A percentile compares a stretch with the other conserved stretches of the same genome.
Evolutionary conservation across 2,329 filamentous ascomycete genomes (phyloP).

Genomic region (Graphiopsis chlorocephala): DNA sequence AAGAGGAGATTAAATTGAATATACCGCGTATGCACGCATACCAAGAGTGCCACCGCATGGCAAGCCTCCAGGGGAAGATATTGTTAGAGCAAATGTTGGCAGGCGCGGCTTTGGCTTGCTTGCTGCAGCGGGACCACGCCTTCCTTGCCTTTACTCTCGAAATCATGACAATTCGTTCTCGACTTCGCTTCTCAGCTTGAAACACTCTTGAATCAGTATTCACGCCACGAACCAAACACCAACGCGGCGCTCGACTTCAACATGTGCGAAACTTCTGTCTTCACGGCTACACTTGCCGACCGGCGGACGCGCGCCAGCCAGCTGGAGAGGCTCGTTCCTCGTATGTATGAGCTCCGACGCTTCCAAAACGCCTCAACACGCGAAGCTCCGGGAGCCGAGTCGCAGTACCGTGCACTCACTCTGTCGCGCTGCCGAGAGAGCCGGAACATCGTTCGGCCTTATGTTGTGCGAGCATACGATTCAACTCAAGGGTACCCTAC

Average conservation of each 20-base stretch:
- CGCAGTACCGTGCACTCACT: neutral
- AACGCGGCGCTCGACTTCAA: neutral
- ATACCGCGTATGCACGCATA: neutral
- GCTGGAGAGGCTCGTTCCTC: neutral
- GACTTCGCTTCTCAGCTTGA: neutral
- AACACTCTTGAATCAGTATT: neutral
- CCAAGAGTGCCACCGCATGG: neutral
- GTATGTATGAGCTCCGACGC: neutral
- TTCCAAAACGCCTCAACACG: neutral
- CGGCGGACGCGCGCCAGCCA: neutral
- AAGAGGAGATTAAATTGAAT: neutral
- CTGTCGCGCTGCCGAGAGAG: neutral
- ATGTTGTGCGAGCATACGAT: neutral
- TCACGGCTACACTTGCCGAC: neutral
- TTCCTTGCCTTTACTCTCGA: neutral
- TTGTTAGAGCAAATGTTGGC: neutral
- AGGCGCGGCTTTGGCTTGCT: neutral
- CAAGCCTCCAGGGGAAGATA: neutral
- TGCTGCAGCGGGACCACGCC: neutral
- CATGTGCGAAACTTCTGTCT: neutral
- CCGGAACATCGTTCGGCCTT: slow-evolving; percentile 3
- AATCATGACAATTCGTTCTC: neutral
- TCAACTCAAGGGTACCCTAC: neutral
- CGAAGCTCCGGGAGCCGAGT: neutral
- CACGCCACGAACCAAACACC: neutral